Evolutionary conservation across 148 eudicot genomes (phyloP).

Genomic region (Chenopodium quinoa): DNA sequence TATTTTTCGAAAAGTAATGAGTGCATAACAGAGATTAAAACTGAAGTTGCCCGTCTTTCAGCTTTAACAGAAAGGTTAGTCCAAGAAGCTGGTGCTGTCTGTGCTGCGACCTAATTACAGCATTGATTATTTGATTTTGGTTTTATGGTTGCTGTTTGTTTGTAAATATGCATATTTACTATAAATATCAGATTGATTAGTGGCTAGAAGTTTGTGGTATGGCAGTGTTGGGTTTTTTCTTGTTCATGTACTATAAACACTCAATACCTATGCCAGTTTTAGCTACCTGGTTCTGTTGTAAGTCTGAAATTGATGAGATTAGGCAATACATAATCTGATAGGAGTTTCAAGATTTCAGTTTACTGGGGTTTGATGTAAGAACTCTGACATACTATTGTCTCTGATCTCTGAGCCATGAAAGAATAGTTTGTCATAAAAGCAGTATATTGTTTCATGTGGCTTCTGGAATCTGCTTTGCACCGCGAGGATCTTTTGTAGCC

Average conservation of each 20-base stretch:
- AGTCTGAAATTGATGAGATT: not conserved
- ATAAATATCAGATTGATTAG: not conserved
- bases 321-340: not conserved
- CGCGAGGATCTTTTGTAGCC: not conserved
- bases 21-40: too few species aligned
- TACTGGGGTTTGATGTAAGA: not conserved
- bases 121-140: not conserved
- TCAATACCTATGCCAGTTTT: too few species aligned
- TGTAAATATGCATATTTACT: constrained; percentile 17
- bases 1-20: too few species aligned
- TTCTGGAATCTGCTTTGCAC: not conserved
- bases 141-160: not conserved
- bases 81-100: constrained; percentile 52
- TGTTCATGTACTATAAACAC: not conserved
- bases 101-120: constrained; percentile 21
- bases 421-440: not conserved
- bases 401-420: not conserved
- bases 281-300: not conserved
- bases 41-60: constrained; percentile 65
- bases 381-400: not conserved
- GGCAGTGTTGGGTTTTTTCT: not conserved
- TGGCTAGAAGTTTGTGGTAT: not conserved
- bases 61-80: constrained; percentile 58
- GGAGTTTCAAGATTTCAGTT: not conserved
- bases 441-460: not conserved